These are phyloP conservation scores for Xylaria telfairii DNA, from an alignment of 495 filamentous ascomycete genomes.

Conservation along the genomic window DNA sequence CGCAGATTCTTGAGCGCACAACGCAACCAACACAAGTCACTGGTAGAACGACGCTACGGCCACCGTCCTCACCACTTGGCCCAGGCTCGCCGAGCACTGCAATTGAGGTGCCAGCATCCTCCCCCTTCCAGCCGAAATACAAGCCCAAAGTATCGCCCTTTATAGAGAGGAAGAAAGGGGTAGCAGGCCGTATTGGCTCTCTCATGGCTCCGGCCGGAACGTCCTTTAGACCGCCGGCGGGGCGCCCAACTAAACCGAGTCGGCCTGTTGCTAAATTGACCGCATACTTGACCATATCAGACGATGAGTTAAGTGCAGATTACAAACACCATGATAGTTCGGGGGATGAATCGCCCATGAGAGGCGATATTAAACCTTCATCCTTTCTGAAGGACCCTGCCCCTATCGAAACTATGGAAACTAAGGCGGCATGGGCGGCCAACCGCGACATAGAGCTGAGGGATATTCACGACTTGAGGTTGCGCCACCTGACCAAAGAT, in stretches of 20 bases:
- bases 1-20: slow-evolving; percentile 46
- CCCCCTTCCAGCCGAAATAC: slow-evolving; percentile 59
- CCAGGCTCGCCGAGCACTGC: slow-evolving; percentile 50
- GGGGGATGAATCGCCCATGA: slow-evolving; percentile 50
- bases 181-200: slow-evolving; percentile 54
- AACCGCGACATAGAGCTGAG: slow-evolving; percentile 32
- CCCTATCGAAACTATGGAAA: slow-evolving; percentile 15
- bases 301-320: slow-evolving; percentile 49
- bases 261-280: slow-evolving; percentile 33
- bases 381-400: slow-evolving; percentile 55
- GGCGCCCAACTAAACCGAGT: slow-evolving; percentile 21
- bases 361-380: slow-evolving; percentile 73
- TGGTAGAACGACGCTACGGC: slow-evolving; percentile 26
- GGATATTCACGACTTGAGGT: slow-evolving; percentile 38
- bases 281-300: slow-evolving; percentile 48
- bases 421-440: slow-evolving; percentile 14
- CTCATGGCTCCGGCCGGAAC: slow-evolving; percentile 83
- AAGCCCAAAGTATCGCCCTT: slow-evolving; percentile 28
- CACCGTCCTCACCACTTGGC: slow-evolving; percentile 41
- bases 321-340: slow-evolving; percentile 50
- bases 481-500: slow-evolving; percentile 36
- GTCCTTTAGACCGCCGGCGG: slow-evolving; percentile 63
- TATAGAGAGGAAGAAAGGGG: slow-evolving; percentile 27
- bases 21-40: slow-evolving; percentile 77
- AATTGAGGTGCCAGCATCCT: slow-evolving; percentile 86